phyloP scores from a whole-genome alignment of 345 rosid species.

The Chamaenerion angustifolium region DNA sequence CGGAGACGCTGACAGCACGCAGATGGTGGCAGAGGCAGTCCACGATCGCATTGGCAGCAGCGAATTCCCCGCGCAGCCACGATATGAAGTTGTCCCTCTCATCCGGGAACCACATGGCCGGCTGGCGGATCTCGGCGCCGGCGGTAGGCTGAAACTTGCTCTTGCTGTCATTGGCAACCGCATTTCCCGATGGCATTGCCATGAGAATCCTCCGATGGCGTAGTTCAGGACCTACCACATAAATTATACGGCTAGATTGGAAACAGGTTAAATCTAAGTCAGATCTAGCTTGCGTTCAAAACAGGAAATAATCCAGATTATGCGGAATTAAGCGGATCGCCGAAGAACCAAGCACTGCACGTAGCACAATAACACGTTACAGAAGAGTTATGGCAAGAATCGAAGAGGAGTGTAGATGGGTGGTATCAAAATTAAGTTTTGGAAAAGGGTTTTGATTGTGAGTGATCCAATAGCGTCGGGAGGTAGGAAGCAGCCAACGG shows the following conservation, averaged over 20 bases:
- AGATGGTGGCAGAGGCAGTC: constrained; percentile 66
- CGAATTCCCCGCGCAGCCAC: constrained; percentile 86
- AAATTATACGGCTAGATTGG: background rate
- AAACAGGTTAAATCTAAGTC: constrained; percentile 2
- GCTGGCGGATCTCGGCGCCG: constrained; percentile 11
- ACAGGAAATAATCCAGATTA: background rate
- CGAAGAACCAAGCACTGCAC: background rate
- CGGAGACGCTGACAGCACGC: constrained; percentile 42
- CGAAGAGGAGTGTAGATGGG: no score
- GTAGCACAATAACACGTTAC: background rate
- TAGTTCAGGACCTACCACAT: constrained; percentile 1
- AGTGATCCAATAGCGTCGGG: no score
- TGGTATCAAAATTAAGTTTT: no score
- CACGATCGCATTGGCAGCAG: constrained; percentile 87
- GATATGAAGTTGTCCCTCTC: constrained; percentile 71
- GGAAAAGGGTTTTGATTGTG: no score
- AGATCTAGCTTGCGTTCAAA: constrained; percentile 5
- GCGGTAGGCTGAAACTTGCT: constrained; percentile 39
- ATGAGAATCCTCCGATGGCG: constrained; percentile 11
- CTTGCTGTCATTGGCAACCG: constrained; percentile 39
- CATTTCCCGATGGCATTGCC: constrained; percentile 84
- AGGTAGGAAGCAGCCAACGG: no score
- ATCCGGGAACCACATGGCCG: constrained; percentile 38
- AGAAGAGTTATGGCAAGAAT: background rate
- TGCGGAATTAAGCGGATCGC: constrained; percentile 7